Evolutionary conservation across 345 rosid genomes (phyloP), one percentile per base, ranked within the genome.

Genomic region (Lepidium didymum): DNA sequence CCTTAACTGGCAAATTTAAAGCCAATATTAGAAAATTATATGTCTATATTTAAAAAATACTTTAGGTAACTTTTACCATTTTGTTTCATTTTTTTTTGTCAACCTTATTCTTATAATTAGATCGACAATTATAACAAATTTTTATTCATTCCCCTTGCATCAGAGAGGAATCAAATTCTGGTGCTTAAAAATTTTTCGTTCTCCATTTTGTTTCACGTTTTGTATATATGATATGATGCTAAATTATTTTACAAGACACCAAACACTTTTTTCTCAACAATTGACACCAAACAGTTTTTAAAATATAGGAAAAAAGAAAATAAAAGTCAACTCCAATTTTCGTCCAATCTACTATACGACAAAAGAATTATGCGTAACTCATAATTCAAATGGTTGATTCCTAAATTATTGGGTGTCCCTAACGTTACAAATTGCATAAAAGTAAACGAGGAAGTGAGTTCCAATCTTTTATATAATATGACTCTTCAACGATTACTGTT

Each of bases 241-340:
- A 47, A 11, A 1, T 5, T 8, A n/a, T 49, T 23, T 21, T 15
- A 2, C 5, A 14, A 42, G 23, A 43, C 38, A 37, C 35, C 23
- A 64, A 37, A 0, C 42, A 44, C 8, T 18, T 12, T 15, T 10
- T 23, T 23, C 3, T 23, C 27, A 23, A 23, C 3, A 23, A 23
- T 23, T 23, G 13, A 42, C 23, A 36, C 34, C 34, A 64, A 36
- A 0, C 41, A 43, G 11, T 15, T 11, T 41, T 9, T 6, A 10
- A 10, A 29, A 5, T 45, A 11, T 1, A 12, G 13, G 33, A 46
- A 42, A 56, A 21, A 3, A 2, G 23, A 25, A 15, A 3, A 29
- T 41, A 69, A 52, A 51, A 70, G 75, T 70, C 75, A 51, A 61
- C 74, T 41, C 34, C 19, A 40, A 18, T 13, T 55, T 54, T 43